Base-by-base conservation (phyloP, 208 protist species). In the Porcisia hertigi region DNA sequence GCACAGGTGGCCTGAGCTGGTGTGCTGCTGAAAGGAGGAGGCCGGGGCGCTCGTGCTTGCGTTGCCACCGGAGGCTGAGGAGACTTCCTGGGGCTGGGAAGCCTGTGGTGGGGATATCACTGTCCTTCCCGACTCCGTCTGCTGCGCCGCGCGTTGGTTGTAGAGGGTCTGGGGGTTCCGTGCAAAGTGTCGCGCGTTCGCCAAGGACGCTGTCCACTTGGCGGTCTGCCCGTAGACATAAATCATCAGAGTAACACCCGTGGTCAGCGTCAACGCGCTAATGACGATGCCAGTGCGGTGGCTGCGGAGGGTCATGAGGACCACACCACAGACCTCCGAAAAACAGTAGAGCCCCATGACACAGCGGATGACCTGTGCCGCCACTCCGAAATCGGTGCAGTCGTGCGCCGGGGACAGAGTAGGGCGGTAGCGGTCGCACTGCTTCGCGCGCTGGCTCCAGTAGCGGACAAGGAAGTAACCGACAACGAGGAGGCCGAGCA, bases 391-490 rank as follows among this genome's bases (percentile, higher is more conserved):
- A 69, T 90, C 84, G 45, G 93, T 92, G 77, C 90, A 94, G 72
- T 95, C 85, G 55, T 91, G 66, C 36, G 79, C 73, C 9, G 92
- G 84, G 11, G 84, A 67, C 58, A 88, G 73, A 2, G 75, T 67
- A 0, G 93, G 86, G 0, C 87, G 86, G 75, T 94, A 92, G 60
- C 89, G 84, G 74, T 97, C 93, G 65, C 84, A 90, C 52, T 95
- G 72, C 74, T 84, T 82, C 25, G 83, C 71, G 12, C 93, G 89
- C 81, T 95, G 90, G 9, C 82, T 93, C 58, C 85, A 73, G 79
- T 93, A 95, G 39, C 91, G 82, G 39, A 94, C 73, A 36, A 92
- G 30, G 64, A 95, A 94, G 82, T 92, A 97, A 11, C 88, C 25
- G 25, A 85, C 79, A 36, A 90, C 87, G 63, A 95, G 86, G 12